Percentiles rank a stretch among this genome's conserved stretches.
phyloP scores from a whole-genome alignment of 441 rosid genomes.

The Corymbia calophylla region DNA sequence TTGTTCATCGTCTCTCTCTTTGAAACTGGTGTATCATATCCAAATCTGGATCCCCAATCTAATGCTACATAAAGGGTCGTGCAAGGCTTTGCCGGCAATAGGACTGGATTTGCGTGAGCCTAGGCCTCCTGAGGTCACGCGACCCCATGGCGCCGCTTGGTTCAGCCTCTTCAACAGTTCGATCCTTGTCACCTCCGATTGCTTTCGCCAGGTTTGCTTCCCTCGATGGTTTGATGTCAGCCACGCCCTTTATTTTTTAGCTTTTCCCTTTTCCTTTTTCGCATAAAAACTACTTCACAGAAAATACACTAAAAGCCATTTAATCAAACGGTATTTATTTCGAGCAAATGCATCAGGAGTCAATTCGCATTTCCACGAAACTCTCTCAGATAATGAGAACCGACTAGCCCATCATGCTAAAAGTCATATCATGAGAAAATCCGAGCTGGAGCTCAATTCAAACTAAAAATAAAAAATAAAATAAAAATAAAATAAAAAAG shows the following conservation, averaged over 20 bases:
- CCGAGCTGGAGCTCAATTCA: background rate
- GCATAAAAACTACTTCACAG: background rate
- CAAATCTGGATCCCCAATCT: background rate
- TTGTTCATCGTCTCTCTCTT: background rate
- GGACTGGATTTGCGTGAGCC: background rate
- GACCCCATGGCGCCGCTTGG: background rate
- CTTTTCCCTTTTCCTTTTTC: too few relatives aligned
- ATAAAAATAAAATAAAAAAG: fast-evolving
- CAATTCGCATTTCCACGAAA: background rate
- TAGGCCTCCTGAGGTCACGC: background rate
- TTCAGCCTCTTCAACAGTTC: background rate
- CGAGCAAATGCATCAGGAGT: background rate
- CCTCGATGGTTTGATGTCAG: background rate
- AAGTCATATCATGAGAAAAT: background rate
- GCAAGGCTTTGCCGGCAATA: background rate
- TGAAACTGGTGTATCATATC: background rate
- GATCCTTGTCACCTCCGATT: background rate
- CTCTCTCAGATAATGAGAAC: background rate
- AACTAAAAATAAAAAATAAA: too few relatives aligned
- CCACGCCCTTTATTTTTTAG: fast-evolving
- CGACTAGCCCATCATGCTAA: background rate
- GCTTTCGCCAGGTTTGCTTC: background rate
- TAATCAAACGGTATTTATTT: background rate
- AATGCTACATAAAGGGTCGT: background rate
- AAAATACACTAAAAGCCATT: background rate